Conservation (phyloP, 176 grass and related monocot species). For the Aegilops tauschii region DNA sequence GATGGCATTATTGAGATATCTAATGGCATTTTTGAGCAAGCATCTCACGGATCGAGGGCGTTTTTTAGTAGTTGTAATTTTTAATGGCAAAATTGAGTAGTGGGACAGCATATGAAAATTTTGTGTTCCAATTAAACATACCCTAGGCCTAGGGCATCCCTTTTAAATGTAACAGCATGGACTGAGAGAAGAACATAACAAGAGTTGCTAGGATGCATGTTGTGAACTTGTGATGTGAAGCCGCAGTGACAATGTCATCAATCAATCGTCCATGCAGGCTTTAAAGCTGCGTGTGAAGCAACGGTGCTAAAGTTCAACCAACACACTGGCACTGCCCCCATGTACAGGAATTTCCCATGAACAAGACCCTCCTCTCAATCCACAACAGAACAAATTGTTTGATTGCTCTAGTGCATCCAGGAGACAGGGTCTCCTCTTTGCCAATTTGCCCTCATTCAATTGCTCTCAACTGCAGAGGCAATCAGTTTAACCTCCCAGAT, state of each 20-base stretch:
- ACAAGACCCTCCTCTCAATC: background rate
- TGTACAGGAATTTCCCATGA: background rate
- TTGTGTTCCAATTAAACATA: too few species aligned
- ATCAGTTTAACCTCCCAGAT: too few species aligned
- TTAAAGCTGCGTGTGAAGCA: background rate
- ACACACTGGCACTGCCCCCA: background rate
- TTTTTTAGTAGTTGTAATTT: too few species aligned
- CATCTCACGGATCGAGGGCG: too few species aligned
- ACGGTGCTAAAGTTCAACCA: background rate
- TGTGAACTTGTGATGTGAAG: background rate
- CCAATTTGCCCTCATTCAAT: too few species aligned
- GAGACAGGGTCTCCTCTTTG: too few species aligned
- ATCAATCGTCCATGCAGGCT: background rate
- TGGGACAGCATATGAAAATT: too few species aligned
- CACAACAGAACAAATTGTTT: slow-evolving; percentile 18
- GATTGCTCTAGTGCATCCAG: background rate
- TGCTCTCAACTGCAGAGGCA: too few species aligned
- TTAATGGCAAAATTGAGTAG: too few species aligned
- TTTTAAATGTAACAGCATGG: background rate
- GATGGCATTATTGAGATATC: too few species aligned
- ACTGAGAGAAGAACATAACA: background rate
- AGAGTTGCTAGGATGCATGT: background rate
- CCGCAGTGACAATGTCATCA: background rate
- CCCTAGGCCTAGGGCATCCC: background rate
- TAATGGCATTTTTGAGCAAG: too few species aligned